Evolutionary conservation across 176 grass and related monocot genomes (phyloP).

Genomic region (Avena insularis): DNA sequence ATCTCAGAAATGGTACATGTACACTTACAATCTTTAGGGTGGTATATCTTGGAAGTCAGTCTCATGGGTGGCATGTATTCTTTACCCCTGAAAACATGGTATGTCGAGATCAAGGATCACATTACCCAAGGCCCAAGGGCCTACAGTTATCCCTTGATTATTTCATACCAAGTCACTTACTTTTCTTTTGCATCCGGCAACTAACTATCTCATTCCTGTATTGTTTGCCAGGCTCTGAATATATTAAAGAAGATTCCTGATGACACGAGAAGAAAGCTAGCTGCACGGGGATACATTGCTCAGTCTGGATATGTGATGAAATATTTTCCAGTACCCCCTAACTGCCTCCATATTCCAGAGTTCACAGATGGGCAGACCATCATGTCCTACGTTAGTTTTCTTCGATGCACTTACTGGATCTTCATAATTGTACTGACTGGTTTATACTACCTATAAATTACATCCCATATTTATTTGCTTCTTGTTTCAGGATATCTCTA

Average conservation of each 20-base stretch:
- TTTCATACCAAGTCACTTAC: neutral
- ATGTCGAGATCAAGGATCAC: constrained; percentile 1
- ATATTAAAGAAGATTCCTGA: constrained; percentile 78
- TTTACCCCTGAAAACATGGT: neutral
- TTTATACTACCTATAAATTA: constrained; percentile 16
- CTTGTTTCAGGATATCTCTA: constrained; percentile 76
- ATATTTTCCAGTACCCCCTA: constrained; percentile 83
- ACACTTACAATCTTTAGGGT: constrained; percentile 1
- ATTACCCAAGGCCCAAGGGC: neutral
- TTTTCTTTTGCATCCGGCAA: constrained; percentile 23
- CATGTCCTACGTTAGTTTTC: constrained; percentile 86
- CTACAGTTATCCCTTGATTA: constrained; percentile 22
- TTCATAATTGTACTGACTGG: constrained; percentile 33
- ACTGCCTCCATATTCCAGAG: constrained; percentile 86
- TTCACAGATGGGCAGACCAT: constrained; percentile 82
- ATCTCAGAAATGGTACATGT: neutral
- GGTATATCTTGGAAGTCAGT: constrained; percentile 14
- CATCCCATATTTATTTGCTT: constrained; percentile 45
- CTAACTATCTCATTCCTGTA: constrained; percentile 12
- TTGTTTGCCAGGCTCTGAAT: constrained; percentile 74
- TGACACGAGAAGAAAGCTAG: constrained; percentile 77
- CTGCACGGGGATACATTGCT: constrained; percentile 66
- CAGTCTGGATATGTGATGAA: constrained; percentile 84
- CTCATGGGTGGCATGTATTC: neutral
- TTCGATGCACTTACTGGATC: constrained; percentile 1